A percentile compares a stretch with the other conserved stretches of the same genome.
Evolutionary conservation across 768 basidiomycete genomes (phyloP).

Genomic region (Botryobasidium botryosum): DNA sequence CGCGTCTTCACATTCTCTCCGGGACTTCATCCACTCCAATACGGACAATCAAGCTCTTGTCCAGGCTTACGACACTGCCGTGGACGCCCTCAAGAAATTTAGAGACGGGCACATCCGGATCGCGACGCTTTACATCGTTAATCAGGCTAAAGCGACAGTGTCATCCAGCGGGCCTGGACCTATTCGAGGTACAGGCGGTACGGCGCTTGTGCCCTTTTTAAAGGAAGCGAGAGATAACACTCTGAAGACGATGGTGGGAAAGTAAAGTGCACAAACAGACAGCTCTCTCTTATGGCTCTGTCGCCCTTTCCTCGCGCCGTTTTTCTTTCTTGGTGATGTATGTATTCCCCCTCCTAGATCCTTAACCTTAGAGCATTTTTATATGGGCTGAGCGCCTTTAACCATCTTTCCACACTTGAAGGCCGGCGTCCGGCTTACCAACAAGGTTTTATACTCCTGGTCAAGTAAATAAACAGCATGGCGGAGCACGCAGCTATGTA

Average conservation of each 20-base stretch:
- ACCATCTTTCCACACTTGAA: too few relatives aligned
- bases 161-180: slow-evolving; percentile 15
- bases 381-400: too few relatives aligned
- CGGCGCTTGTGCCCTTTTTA: slow-evolving; percentile 58
- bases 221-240: slow-evolving; percentile 89
- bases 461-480: too few relatives aligned
- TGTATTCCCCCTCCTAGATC: too few relatives aligned
- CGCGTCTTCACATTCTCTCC: slow-evolving; percentile 47
- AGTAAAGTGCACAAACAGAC: too few relatives aligned
- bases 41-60: slow-evolving; percentile 15
- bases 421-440: too few relatives aligned
- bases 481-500: too few relatives aligned
- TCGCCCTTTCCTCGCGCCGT: too few relatives aligned
- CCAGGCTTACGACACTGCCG: slow-evolving; percentile 54
- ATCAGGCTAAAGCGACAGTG: slow-evolving; percentile 43
- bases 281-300: too few relatives aligned
- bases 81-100: slow-evolving; percentile 63
- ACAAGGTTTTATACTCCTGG: too few relatives aligned
- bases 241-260: slow-evolving; percentile 4
- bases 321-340: too few relatives aligned
- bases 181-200: slow-evolving; percentile 80
- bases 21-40: slow-evolving; percentile 30
- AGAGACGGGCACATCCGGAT: slow-evolving; percentile 82
- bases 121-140: slow-evolving; percentile 73
- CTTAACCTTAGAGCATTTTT: too few relatives aligned